Base-by-base conservation (phyloP, 139 green algal genomes). In the Coccomyxa sp. region DNA sequence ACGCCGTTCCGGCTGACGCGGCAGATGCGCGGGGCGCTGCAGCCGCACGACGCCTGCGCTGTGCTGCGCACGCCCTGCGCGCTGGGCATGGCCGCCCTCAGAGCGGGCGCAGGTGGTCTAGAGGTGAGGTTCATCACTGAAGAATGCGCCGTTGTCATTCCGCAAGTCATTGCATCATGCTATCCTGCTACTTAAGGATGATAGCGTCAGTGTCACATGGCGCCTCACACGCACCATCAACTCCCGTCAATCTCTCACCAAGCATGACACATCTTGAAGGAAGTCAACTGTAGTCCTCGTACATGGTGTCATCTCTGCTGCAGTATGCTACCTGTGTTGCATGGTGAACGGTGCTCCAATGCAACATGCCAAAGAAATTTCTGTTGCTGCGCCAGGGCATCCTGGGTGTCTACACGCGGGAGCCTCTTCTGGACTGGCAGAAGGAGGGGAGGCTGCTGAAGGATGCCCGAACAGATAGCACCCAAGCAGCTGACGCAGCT, bases 341-440 rank as follows among this genome's bases (percentile, higher is more conserved):
- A n/a, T n/a, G n/a, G n/a, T n/a, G n/a, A n/a, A n/a, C n/a, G n/a
- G n/a, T n/a, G n/a, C n/a, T n/a, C n/a, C n/a, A n/a, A n/a, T n/a
- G n/a, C n/a, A n/a, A n/a, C n/a, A n/a, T n/a, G n/a, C n/a, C n/a
- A 29, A 38, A 34, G 22, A 10, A 71, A 6, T 31, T 6, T 71
- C 8, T 34, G 39, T 36, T 3, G 14, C 5, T 2, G 4, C 33
- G n/a, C 31, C 74, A 84, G 75, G 82, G 75, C 75, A 58, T 84
- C 41, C 73, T 91, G 54, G 44, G 39, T 7, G 83, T 87, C 6
- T 95, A 93, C 64, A 55, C 94, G 37, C 72, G 82, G 5, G 91
- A 95, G 84, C 91, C 91, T 0, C 76, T 95, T 29, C 38, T 86
- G 0, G 90, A 95, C 34, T 95, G 91, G 91, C 81, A 89, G 78